Percentiles rank a stretch among this genome's conserved stretches.
Evolutionary conservation across 2,329 filamentous ascomycete genomes (phyloP).

Genomic region (Atkinsonella hypoxylon): DNA sequence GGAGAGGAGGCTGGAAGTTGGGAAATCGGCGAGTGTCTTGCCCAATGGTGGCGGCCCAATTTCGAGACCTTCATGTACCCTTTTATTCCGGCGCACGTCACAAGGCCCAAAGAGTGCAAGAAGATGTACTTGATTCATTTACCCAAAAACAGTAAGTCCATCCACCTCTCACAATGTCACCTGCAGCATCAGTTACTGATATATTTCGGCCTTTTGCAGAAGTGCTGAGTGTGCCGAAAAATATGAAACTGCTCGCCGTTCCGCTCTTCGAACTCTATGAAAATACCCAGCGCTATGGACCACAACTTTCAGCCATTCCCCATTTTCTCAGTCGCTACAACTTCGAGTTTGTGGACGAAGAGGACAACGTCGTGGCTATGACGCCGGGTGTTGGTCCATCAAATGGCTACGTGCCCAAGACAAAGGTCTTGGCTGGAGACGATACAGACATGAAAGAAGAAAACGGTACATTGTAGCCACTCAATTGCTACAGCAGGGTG

Average conservation of each 20-base stretch:
- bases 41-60: constrained; percentile 98
- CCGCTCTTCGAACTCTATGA: constrained; percentile 97
- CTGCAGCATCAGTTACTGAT: background rate
- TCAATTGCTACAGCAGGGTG: constrained; percentile 13
- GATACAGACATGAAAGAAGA: constrained; percentile 50
- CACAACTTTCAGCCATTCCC: constrained; percentile 90
- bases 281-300: constrained; percentile 88
- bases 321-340: constrained; percentile 92
- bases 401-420: constrained; percentile 47
- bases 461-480: constrained; percentile 23
- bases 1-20: constrained; percentile 78
- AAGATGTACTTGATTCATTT: constrained; percentile 97
- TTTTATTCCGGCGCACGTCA: constrained; percentile 92
- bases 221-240: constrained; percentile 92
- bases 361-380: constrained; percentile 72
- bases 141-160: constrained; percentile 67
- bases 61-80: constrained; percentile 99
- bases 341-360: constrained; percentile 94
- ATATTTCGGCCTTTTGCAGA: constrained; percentile 38
- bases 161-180: background rate
- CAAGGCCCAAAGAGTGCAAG: constrained; percentile 96
- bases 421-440: constrained; percentile 52
- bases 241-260: constrained; percentile 97
- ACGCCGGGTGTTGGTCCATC: constrained; percentile 60
- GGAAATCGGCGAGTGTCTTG: constrained; percentile 88